Evolutionary conservation across 2,329 filamentous ascomycete genomes (phyloP), one percentile per base, ranked within the genome.

Genomic region (Colletotrichum spaethianum): DNA sequence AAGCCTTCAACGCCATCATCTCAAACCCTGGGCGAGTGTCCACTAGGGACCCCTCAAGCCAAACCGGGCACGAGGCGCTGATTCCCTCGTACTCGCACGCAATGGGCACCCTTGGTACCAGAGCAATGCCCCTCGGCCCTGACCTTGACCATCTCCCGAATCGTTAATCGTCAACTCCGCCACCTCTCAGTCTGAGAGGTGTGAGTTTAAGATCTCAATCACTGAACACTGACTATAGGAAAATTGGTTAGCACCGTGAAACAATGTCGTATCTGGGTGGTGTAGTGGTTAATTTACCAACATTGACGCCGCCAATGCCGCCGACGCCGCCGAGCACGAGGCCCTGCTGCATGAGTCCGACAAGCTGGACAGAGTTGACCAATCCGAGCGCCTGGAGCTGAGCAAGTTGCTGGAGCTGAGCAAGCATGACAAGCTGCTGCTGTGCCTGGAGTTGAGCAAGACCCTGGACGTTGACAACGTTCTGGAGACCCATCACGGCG

Each of bases 251-350:
- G 50, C 40, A 26, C 9, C 26, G 18, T 33, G 14, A 14, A 14
- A 38, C 14, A n/a, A 16, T 7, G 28, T 18, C 2, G 16, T 14
- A 36, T 31, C 52, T 38, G n/a, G n/a, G 78, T 55, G 70, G 75
- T 64, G 76, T 76, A 57, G 68, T 61, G 40, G 73, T 75, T 69
- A 74, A 76, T 78, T 80, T 81, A 83, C 83, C 67, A 20, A 78
- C 33, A 18, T 74, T 75, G 73, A 48, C 31, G 12, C 31, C 31
- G 20, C 44, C 31, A 42, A 75, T 55, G 11, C 74, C 73, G n/a
- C 46, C 23, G 60, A 75, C 56, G 11, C 74, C 73, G 53, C 69
- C 73, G 61, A 71, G 73, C 14, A 75, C 53, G 31, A 76, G 67
- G 28, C 74, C 75, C 72, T 77, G 74, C 67, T 76, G 74, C 67